These are phyloP conservation scores for Chlamydomonas asymmetrica DNA, from an alignment of 139 green algal genomes.

Conservation along the genomic window DNA sequence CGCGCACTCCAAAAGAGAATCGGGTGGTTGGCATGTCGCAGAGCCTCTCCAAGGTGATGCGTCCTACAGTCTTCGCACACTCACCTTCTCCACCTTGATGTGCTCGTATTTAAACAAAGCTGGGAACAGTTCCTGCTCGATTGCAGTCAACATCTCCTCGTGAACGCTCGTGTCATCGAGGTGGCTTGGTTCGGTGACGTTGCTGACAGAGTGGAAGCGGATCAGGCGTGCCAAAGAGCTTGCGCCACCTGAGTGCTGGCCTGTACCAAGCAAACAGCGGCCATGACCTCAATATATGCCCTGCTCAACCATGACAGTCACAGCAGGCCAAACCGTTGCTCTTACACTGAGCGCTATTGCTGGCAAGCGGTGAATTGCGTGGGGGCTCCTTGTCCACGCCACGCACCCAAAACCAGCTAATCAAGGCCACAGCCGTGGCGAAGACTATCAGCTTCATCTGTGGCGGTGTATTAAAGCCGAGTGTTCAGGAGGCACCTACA, in stretches of 20 bases:
- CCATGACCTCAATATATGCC: too few species aligned
- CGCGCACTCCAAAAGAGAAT: not conserved
- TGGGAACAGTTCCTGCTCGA: not conserved
- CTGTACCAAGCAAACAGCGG: not conserved
- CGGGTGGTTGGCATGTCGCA: not conserved
- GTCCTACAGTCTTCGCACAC: not conserved
- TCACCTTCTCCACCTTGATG: slow-evolving; percentile 31
- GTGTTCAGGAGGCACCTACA: too few species aligned
- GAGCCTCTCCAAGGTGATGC: not conserved
- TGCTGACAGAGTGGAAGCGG: slow-evolving; percentile 24
- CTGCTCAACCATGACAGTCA: too few species aligned
- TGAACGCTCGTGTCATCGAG: not conserved
- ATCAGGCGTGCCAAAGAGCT: slow-evolving; percentile 28
- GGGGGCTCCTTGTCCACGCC: too few species aligned
- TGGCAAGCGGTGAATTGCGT: too few species aligned
- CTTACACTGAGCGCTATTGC: too few species aligned
- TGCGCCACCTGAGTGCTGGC: not conserved
- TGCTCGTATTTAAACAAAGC: not conserved
- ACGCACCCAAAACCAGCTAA: too few species aligned
- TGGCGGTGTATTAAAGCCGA: too few species aligned
- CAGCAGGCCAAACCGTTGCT: too few species aligned
- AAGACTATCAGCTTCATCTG: too few species aligned
- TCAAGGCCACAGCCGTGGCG: too few species aligned
- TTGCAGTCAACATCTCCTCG: not conserved
- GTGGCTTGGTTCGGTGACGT: slow-evolving; percentile 4